A percentile compares a stretch with the other conserved stretches of the same genome.
These are phyloP conservation scores for Lichenothelia convexa DNA, from an alignment of 495 filamentous ascomycete genomes.

Conservation along the genomic window DNA sequence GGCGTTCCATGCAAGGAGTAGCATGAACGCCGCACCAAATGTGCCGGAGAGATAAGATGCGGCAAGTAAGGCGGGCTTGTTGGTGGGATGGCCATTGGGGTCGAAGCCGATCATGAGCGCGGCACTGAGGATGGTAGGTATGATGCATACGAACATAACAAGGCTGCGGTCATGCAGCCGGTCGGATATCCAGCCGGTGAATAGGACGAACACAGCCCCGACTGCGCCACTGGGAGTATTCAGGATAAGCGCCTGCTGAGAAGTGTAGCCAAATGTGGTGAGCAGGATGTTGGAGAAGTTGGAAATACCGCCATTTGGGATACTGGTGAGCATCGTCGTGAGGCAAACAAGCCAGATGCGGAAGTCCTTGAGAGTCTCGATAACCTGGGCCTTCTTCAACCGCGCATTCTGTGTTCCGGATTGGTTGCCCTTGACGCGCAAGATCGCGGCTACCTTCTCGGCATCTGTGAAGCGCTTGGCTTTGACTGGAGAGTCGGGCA, in stretches of 20 bases:
- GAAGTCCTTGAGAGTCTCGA: slow-evolving; percentile 29
- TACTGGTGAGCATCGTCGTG: slow-evolving; percentile 3
- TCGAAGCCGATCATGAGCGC: slow-evolving; percentile 23
- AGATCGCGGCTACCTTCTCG: slow-evolving; percentile 8
- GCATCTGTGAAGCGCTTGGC: slow-evolving; percentile 7
- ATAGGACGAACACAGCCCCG: slow-evolving; percentile 14
- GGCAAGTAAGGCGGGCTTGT: slow-evolving; percentile 20
- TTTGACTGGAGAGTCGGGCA: slow-evolving; percentile 9
- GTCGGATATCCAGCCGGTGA: slow-evolving; percentile 17
- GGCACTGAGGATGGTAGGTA: slow-evolving; percentile 20
- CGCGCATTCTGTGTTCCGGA: slow-evolving; percentile 19
- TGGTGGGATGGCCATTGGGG: slow-evolving; percentile 16
- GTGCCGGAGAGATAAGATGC: slow-evolving; percentile 18
- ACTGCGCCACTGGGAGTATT: slow-evolving; percentile 16
- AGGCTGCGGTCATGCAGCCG: slow-evolving; percentile 16
- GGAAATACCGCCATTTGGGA: slow-evolving; percentile 10
- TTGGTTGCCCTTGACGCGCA: slow-evolving; percentile 8
- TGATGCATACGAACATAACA: slow-evolving; percentile 17
- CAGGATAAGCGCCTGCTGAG: slow-evolving; percentile 16
- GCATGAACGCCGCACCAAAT: background rate
- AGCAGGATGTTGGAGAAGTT: slow-evolving; percentile 11
- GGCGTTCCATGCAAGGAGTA: slow-evolving; percentile 8
- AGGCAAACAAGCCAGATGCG: slow-evolving; percentile 3
- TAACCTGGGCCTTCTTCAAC: slow-evolving; percentile 19
- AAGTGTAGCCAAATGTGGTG: slow-evolving; percentile 15